Conservation (phyloP, 2,329 filamentous ascomycete genomes). For the Alternaria longipes region DNA sequence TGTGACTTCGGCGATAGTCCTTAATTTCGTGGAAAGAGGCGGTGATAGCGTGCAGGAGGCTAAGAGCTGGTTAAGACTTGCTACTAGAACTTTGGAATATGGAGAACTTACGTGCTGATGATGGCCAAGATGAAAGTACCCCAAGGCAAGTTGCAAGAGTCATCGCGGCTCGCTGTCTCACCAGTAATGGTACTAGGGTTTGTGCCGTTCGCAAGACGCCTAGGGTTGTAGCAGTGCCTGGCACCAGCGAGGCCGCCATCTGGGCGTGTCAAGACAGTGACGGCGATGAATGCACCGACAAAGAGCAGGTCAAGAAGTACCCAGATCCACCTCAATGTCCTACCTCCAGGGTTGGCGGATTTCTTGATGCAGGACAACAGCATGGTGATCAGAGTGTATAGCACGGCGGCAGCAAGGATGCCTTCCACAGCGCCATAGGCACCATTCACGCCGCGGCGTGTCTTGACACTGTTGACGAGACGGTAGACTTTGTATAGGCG, state of each 20-base stretch:
- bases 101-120: constrained; percentile 55
- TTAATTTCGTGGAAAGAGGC: constrained; percentile 54
- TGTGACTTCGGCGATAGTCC: constrained; percentile 32
- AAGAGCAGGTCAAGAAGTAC: constrained; percentile 50
- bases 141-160: constrained; percentile 55
- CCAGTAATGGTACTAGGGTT: constrained; percentile 20
- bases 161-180: constrained; percentile 27
- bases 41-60: constrained; percentile 55
- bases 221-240: constrained; percentile 41
- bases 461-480: constrained; percentile 47
- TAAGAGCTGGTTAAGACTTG: constrained; percentile 22
- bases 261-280: constrained; percentile 53
- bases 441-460: constrained; percentile 36
- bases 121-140: constrained; percentile 57
- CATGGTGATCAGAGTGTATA: constrained; percentile 54
- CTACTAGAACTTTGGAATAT: background rate
- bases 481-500: constrained; percentile 54
- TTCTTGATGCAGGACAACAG: constrained; percentile 49
- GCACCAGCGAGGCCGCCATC: constrained; percentile 47
- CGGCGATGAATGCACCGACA: constrained; percentile 56
- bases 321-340: constrained; percentile 52
- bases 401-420: constrained; percentile 56
- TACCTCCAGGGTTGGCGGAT: constrained; percentile 38
- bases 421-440: constrained; percentile 56
- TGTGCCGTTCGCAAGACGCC: constrained; percentile 12